A percentile compares a stretch with the other conserved stretches of the same genome.
These are phyloP conservation scores for Colletotrichum tamarilloi DNA, from an alignment of 2,329 filamentous ascomycete species.

Conservation along the genomic window DNA sequence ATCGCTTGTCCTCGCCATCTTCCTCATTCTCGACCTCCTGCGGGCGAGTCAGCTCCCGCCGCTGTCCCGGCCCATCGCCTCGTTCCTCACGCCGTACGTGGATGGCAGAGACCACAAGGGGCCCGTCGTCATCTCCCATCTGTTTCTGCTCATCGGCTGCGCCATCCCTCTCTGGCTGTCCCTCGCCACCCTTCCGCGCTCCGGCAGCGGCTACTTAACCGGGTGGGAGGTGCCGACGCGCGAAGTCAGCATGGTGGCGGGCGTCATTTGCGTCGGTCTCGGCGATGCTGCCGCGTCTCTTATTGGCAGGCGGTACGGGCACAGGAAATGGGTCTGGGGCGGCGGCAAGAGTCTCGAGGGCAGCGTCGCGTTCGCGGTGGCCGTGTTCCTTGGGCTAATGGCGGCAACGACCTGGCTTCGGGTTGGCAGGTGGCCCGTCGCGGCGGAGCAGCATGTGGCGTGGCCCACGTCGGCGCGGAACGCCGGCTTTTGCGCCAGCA, in stretches of 20 bases:
- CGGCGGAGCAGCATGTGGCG: constrained; percentile 65
- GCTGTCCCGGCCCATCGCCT: constrained; percentile 84
- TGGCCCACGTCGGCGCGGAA: constrained; percentile 78
- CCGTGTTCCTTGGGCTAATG: constrained; percentile 81
- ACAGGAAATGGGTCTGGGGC: constrained; percentile 94
- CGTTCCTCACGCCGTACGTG: constrained; percentile 92
- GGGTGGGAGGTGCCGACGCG: constrained; percentile 82
- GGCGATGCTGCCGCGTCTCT: constrained; percentile 94
- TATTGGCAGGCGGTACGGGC: constrained; percentile 87
- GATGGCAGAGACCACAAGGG: constrained; percentile 93
- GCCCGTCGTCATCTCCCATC: constrained; percentile 94
- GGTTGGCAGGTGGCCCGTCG: constrained; percentile 81
- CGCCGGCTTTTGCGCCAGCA: constrained; percentile 76
- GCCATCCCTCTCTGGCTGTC: constrained; percentile 94
- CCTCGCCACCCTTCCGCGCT: constrained; percentile 75
- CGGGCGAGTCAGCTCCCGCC: constrained; percentile 93
- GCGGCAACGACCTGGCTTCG: constrained; percentile 79
- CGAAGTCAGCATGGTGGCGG: constrained; percentile 90
- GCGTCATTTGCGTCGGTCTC: constrained; percentile 93
- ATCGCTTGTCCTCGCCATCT: constrained; percentile 82
- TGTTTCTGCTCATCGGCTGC: constrained; percentile 94
- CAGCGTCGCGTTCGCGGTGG: constrained; percentile 80
- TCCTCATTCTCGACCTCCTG: constrained; percentile 88
- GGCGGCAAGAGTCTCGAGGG: constrained; percentile 97
- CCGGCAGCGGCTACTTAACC: constrained; percentile 63